Percentiles rank a stretch among this genome's conserved stretches.
Evolutionary conservation across 129 eudicot species (phyloP).

Genomic region (Kitagawia praeruptora): DNA sequence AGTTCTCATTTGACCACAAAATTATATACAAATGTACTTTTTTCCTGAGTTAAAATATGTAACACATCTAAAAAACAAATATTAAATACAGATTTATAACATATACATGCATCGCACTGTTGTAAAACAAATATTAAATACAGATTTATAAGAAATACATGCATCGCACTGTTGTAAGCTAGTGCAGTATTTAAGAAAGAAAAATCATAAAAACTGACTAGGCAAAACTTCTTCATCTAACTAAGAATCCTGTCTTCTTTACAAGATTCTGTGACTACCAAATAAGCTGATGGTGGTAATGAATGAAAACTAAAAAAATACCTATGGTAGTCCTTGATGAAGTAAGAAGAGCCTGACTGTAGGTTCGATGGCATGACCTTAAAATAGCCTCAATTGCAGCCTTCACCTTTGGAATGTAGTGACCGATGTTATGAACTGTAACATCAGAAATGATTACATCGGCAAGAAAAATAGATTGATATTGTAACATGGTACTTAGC

Average conservation of each 20-base stretch:
- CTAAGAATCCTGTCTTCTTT: background rate
- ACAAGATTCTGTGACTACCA: background rate
- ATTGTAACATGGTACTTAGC: background rate
- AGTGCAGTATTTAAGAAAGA: background rate
- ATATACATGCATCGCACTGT: background rate
- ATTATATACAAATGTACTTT: too few relatives aligned
- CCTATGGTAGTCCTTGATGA: slow-evolving; percentile 93
- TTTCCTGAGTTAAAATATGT: too few relatives aligned
- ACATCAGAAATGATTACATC: slow-evolving; percentile 17
- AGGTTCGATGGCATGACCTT: slow-evolving; percentile 83
- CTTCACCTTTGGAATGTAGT: slow-evolving; percentile 94
- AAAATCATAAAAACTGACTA: background rate
- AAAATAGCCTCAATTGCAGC: slow-evolving; percentile 90
- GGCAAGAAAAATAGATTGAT: background rate
- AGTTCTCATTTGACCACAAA: background rate
- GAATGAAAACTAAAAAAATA: slow-evolving; percentile 14
- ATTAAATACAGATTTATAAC: too few relatives aligned
- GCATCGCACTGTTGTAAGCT: background rate
- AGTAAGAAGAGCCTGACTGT: slow-evolving; percentile 93
- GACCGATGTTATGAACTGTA: slow-evolving; percentile 94
- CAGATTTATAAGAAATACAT: too few relatives aligned
- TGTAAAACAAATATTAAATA: background rate
- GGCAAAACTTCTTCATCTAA: background rate
- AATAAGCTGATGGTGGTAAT: background rate
- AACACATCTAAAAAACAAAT: background rate